Conservation (phyloP, 495 filamentous ascomycete species). For the Penicillium coffeae region DNA sequence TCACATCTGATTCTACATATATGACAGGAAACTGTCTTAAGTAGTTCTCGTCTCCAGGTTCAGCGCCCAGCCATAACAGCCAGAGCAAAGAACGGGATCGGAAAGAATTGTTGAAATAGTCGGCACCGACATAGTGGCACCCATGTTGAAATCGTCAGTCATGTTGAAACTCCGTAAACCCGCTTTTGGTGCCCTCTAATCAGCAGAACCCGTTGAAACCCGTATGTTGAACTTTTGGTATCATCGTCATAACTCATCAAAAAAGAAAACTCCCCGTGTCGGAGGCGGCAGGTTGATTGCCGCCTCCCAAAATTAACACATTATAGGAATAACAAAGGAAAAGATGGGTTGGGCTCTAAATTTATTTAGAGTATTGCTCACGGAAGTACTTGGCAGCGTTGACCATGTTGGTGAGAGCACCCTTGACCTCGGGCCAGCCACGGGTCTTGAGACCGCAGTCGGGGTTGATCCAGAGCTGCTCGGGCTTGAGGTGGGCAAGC, state of each 20-base stretch:
- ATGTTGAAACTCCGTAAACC: constrained; percentile 53
- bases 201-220: constrained; percentile 38
- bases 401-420: constrained; percentile 87
- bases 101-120: constrained; percentile 32
- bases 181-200: constrained; percentile 47
- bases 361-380: constrained; percentile 67
- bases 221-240: constrained; percentile 53
- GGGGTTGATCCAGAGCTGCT: constrained; percentile 98
- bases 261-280: constrained; percentile 32
- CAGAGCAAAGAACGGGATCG: constrained; percentile 19
- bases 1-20: constrained; percentile 28
- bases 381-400: constrained; percentile 95
- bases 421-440: constrained; percentile 94
- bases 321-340: constrained; percentile 16
- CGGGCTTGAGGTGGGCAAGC: constrained; percentile 86
- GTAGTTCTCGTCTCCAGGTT: constrained; percentile 17
- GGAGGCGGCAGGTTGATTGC: constrained; percentile 45
- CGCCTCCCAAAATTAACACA: constrained; percentile 32
- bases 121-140: constrained; percentile 36
- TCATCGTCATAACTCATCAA: constrained; percentile 49
- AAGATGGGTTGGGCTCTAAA: constrained; percentile 8
- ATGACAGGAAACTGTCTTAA: constrained; percentile 4
- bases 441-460: constrained; percentile 99
- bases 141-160: constrained; percentile 59
- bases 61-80: constrained; percentile 12